Conservation (phyloP, 2,329 filamentous ascomycete species). For the Xylariaceae sp. region DNA sequence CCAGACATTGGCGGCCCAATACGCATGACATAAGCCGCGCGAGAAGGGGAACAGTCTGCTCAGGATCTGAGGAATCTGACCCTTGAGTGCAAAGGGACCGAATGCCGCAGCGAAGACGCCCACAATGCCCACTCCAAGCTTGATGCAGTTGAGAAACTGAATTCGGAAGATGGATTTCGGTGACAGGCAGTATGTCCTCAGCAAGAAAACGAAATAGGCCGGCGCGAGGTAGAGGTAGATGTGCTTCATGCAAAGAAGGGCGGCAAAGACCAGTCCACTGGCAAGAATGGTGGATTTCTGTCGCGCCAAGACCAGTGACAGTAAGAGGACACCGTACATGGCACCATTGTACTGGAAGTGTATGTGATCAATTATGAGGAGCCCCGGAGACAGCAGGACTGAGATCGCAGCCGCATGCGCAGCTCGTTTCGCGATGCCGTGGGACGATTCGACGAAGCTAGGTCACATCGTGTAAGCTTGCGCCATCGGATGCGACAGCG, state of each 20-base stretch:
- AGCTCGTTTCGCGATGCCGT: constrained; percentile 61
- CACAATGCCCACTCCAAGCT: constrained; percentile 71
- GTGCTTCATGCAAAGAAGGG: constrained; percentile 89
- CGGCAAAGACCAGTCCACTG: constrained; percentile 80
- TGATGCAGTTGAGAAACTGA: constrained; percentile 73
- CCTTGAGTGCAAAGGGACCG: constrained; percentile 78
- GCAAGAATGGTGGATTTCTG: constrained; percentile 68
- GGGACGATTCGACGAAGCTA: constrained; percentile 72
- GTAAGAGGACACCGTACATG: constrained; percentile 84
- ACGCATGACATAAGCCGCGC: constrained; percentile 89
- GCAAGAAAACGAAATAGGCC: constrained; percentile 89
- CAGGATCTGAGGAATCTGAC: constrained; percentile 79
- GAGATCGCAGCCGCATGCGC: constrained; percentile 86
- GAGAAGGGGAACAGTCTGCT: constrained; percentile 90
- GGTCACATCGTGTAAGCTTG: constrained; percentile 9
- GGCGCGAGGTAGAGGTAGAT: constrained; percentile 96
- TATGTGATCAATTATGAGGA: constrained; percentile 95
- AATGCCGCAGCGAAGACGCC: constrained; percentile 76
- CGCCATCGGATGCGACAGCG: background rate
- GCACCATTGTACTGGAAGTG: constrained; percentile 99
- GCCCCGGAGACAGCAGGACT: constrained; percentile 83
- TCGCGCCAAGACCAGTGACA: constrained; percentile 80
- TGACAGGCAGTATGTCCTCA: constrained; percentile 85
- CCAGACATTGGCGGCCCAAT: constrained; percentile 98
- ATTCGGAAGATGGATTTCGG: constrained; percentile 72